phyloP scores from a whole-genome alignment of 1,284 basidiomycete species.

The Afroboletus lepidellus region DNA sequence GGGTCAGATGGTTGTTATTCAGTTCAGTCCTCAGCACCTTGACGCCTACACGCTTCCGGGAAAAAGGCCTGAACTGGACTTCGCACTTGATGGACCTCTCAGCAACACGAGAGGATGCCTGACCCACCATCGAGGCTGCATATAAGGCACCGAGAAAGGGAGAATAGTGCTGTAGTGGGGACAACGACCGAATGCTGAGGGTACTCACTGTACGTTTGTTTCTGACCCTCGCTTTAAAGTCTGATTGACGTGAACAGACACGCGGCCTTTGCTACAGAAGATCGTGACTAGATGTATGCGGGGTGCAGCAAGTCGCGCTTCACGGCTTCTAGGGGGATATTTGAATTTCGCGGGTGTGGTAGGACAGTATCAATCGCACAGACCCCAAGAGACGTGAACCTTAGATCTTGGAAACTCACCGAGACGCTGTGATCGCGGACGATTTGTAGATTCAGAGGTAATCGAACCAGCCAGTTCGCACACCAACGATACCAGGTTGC shows the following conservation, averaged over 20 bases:
- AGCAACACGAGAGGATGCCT: not conserved
- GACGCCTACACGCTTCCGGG: not conserved
- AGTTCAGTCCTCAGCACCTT: not conserved
- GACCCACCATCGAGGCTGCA: not conserved
- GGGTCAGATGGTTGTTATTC: not conserved
- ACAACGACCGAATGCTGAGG: constrained; percentile 1
- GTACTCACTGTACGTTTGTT: not conserved
- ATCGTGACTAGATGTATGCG: not conserved
- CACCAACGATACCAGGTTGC: not conserved
- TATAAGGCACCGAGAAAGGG: not conserved
- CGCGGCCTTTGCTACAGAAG: constrained; percentile 7
- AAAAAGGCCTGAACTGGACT: not conserved
- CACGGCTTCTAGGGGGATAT: not conserved
- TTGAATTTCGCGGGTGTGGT: constrained; percentile 1
- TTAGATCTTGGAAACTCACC: not conserved
- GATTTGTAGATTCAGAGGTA: not conserved
- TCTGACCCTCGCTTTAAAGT: not conserved
- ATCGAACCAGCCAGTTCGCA: not conserved
- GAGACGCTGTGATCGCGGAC: not conserved
- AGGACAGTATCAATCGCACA: not conserved
- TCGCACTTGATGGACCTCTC: not conserved
- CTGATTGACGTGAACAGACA: not conserved
- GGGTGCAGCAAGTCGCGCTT: not conserved
- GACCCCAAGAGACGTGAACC: not conserved
- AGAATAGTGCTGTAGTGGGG: not conserved